phyloP scores from a whole-genome alignment of 2,329 filamentous ascomycete genomes.

The Hypoxylon sp. region DNA sequence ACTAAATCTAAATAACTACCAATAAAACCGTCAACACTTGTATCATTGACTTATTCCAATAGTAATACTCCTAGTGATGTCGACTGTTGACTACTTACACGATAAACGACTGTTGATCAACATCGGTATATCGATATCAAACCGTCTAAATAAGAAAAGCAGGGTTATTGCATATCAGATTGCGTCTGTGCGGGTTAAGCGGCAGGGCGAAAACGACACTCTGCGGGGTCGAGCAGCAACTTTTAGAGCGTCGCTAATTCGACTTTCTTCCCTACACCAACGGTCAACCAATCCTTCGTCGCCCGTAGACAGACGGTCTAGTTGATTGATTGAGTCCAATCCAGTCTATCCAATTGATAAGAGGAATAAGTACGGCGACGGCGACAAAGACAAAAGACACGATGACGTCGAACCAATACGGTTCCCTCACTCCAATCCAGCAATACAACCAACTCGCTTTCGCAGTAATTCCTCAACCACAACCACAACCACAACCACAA shows the following conservation, averaged over 20 bases:
- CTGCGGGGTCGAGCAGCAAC: neutral
- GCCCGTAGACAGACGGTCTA: slow-evolving; percentile 34
- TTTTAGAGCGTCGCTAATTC: slow-evolving; percentile 4
- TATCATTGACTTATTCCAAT: no score
- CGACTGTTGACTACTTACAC: no score
- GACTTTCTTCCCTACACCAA: slow-evolving; percentile 35
- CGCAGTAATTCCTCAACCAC: slow-evolving; percentile 22
- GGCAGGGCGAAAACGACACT: neutral
- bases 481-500: slow-evolving; percentile 23
- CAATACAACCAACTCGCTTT: slow-evolving; percentile 45
- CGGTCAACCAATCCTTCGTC: slow-evolving; percentile 27
- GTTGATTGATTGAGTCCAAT: neutral
- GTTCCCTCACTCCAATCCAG: slow-evolving; percentile 43
- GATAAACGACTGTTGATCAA: slow-evolving; percentile 19
- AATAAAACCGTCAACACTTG: no score
- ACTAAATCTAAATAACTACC: no score
- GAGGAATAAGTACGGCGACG: neutral
- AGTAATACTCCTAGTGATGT: no score
- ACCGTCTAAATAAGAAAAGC: slow-evolving; percentile 41
- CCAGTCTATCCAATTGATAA: slow-evolving; percentile 6
- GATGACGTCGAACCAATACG: slow-evolving; percentile 48
- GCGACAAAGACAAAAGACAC: slow-evolving; percentile 10
- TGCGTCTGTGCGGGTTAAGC: neutral
- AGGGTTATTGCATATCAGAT: slow-evolving; percentile 32
- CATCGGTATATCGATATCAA: slow-evolving; percentile 24